Evolutionary conservation across 202 grass and related monocot genomes (phyloP).

Genomic region (Schoenoplectus triqueter): DNA sequence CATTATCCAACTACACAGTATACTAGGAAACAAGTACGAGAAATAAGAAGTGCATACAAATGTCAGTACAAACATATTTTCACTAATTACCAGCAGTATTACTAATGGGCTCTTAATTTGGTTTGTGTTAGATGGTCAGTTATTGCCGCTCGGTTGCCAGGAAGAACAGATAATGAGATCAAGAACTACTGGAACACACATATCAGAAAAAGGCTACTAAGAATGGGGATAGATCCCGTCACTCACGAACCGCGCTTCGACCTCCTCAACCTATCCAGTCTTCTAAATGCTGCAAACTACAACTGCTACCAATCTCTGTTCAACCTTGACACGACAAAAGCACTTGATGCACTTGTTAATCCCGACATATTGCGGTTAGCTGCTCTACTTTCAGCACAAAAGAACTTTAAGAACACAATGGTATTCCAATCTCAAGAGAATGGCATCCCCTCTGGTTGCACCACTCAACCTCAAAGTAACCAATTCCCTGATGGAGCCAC

Average conservation of each 20-base stretch:
- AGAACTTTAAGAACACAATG: neutral
- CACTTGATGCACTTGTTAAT: conserved; percentile 63
- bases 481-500: neutral
- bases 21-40: conserved; percentile 95
- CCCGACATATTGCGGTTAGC: conserved; percentile 70
- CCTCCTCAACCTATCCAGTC: conserved; percentile 71
- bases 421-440: conserved; percentile 14
- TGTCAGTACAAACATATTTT: neutral
- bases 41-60: neutral
- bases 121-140: conserved; percentile 75
- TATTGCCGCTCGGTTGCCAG: conserved; percentile 87
- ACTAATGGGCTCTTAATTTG: neutral
- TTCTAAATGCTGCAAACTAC: conserved; percentile 49
- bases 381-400: conserved; percentile 39
- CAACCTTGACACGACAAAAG: conserved; percentile 64
- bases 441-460: conserved; percentile 24
- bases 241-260: conserved; percentile 84
- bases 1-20: conserved; percentile 92
- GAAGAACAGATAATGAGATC: conserved; percentile 96
- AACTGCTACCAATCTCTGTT: conserved; percentile 66
- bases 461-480: conserved; percentile 17
- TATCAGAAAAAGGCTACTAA: conserved; percentile 85
- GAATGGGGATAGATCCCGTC: conserved; percentile 88
- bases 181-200: conserved; percentile 99
- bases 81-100: neutral